These are phyloP conservation scores for Scheffersomyces cryptocercus DNA, from an alignment of 1,139 yeast genomes.

Conservation along the genomic window DNA sequence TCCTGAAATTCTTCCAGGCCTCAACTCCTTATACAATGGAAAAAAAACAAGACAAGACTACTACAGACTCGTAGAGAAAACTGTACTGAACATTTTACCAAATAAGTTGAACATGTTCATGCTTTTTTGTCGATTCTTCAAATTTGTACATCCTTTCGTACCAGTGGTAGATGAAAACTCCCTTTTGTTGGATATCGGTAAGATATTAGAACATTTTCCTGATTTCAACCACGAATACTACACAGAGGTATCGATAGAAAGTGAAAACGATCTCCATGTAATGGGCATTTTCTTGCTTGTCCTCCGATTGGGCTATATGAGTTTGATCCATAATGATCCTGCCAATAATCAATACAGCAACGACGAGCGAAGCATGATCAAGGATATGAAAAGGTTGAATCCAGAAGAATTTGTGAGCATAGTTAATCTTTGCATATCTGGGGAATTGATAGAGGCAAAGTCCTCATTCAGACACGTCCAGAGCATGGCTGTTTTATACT, in stretches of 20 bases:
- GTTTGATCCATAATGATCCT: slow-evolving; percentile 40
- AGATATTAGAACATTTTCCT: slow-evolving; percentile 31
- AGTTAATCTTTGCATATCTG: slow-evolving; percentile 34
- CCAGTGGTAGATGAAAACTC: slow-evolving; percentile 37
- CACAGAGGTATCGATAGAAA: slow-evolving; percentile 24
- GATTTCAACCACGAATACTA: slow-evolving; percentile 20
- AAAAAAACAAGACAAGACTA: slow-evolving; percentile 22
- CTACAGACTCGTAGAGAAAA: slow-evolving; percentile 30
- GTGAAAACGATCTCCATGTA: slow-evolving; percentile 33
- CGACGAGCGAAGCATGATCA: slow-evolving; percentile 29
- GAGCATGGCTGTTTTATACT: slow-evolving; percentile 43
- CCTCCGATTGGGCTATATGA: slow-evolving; percentile 40
- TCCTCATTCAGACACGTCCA: slow-evolving; percentile 39
- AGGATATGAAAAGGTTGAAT: slow-evolving; percentile 23
- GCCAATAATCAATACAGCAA: slow-evolving; percentile 27
- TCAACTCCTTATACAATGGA: slow-evolving; percentile 19
- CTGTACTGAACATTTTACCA: slow-evolving; percentile 35
- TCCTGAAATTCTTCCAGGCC: slow-evolving; percentile 20
- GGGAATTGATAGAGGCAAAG: slow-evolving; percentile 26
- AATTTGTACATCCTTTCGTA: slow-evolving; percentile 42
- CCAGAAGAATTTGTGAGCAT: slow-evolving; percentile 25
- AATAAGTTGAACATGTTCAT: slow-evolving; percentile 25
- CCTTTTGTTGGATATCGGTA: slow-evolving; percentile 26
- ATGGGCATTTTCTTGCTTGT: slow-evolving; percentile 35
- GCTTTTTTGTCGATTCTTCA: slow-evolving; percentile 38